phyloP scores from a whole-genome alignment of 257 asterid genomes.

The Lithospermum erythrorhizon region DNA sequence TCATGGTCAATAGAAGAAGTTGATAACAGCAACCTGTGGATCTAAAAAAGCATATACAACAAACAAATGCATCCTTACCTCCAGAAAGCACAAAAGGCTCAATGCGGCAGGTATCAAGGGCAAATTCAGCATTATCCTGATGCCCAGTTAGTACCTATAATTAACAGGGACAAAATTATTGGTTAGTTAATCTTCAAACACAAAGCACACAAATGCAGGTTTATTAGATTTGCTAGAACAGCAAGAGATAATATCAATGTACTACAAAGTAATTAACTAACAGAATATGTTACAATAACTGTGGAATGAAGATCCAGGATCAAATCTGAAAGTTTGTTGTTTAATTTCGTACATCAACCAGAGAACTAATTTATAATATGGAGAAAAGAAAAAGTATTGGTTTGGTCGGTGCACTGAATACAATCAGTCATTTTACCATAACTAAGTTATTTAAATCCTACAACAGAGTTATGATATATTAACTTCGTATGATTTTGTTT shows the following conservation, averaged over 20 bases:
- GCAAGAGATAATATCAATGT: neutral
- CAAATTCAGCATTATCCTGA: constrained; percentile 95
- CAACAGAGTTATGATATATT: neutral
- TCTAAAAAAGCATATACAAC: too few species aligned
- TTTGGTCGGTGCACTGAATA: neutral
- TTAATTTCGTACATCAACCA: neutral
- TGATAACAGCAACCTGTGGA: too few species aligned
- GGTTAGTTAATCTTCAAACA: neutral
- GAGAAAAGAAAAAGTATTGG: neutral
- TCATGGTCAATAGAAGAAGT: neutral
- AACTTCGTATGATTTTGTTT: neutral
- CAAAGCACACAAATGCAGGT: neutral
- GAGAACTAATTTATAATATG: neutral
- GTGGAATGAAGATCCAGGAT: neutral
- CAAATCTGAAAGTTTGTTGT: neutral
- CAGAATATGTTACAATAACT: neutral
- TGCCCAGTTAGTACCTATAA: constrained; percentile 80
- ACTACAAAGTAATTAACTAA: neutral
- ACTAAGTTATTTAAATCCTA: neutral
- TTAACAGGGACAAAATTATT: neutral
- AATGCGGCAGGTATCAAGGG: constrained; percentile 91
- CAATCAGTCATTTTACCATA: neutral
- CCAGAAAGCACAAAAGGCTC: constrained; percentile 99
- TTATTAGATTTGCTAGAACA: too few species aligned
- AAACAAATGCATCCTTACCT: constrained; percentile 36